A percentile compares a stretch with the other conserved stretches of the same genome.
phyloP scores from a whole-genome alignment of 768 basidiomycete genomes.

The Kwoniella sp. region DNA sequence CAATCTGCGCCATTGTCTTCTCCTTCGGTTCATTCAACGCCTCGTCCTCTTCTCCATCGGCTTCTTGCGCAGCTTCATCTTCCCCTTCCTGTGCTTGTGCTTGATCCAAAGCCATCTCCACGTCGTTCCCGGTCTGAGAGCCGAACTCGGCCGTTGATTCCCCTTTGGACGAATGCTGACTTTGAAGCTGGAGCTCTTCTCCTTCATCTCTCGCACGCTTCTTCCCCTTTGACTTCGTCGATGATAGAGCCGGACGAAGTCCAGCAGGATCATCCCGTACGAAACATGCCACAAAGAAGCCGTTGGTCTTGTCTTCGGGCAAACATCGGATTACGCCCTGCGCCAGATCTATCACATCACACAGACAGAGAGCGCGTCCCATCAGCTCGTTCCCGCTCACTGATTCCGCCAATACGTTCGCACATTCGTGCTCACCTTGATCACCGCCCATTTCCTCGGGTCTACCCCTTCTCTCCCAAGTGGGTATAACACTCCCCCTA shows the following conservation, averaged over 20 bases:
- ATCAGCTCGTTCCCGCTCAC: too few relatives aligned
- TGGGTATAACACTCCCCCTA: slow-evolving; percentile 68
- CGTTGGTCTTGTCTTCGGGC: slow-evolving; percentile 80
- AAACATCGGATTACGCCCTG: slow-evolving; percentile 54
- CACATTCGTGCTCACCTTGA: slow-evolving; percentile 58
- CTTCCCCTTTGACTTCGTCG: slow-evolving; percentile 4
- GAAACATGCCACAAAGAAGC: slow-evolving; percentile 98
- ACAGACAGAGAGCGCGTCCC: neutral
- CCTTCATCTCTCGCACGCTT: slow-evolving; percentile 11
- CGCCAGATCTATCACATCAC: slow-evolving; percentile 60
- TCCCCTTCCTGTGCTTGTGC: slow-evolving; percentile 1
- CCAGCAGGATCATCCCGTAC: slow-evolving; percentile 53
- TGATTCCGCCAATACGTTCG: too few relatives aligned
- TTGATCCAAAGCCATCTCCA: too few relatives aligned
- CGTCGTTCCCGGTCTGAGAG: too few relatives aligned
- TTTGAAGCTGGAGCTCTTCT: neutral
- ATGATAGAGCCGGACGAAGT: neutral
- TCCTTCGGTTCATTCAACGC: slow-evolving; percentile 19
- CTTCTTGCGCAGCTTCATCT: slow-evolving; percentile 7
- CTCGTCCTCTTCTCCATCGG: slow-evolving; percentile 1
- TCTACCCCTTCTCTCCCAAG: slow-evolving; percentile 80
- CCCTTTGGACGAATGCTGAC: too few relatives aligned
- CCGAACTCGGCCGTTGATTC: too few relatives aligned
- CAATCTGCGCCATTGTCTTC: slow-evolving; percentile 38
- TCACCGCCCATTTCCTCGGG: slow-evolving; percentile 64